Conservation (phyloP, 148 eudicot genomes). For the Cornus florida region DNA sequence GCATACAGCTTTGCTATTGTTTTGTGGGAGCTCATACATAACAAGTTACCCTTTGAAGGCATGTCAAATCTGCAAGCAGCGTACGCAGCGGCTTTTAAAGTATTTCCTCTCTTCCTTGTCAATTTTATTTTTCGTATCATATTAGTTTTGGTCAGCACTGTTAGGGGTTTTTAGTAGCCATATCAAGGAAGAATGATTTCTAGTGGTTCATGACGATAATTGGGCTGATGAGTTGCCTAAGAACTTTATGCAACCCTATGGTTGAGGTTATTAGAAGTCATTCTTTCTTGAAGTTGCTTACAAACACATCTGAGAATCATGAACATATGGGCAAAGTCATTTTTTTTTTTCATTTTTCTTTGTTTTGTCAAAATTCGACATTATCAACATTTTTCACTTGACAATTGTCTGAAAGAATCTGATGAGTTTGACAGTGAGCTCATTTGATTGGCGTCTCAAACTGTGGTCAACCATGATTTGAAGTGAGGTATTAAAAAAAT, state of each 20-base stretch:
- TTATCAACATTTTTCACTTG: not conserved
- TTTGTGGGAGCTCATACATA: conserved; percentile 92
- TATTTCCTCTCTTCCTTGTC: conserved; percentile 20
- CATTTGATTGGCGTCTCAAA: too few relatives aligned
- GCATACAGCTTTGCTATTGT: conserved; percentile 97
- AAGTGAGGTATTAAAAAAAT: not conserved
- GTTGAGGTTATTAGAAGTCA: conserved; percentile 1
- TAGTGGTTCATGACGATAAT: not conserved
- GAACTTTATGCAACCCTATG: not conserved
- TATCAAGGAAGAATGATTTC: not conserved
- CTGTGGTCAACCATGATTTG: not conserved
- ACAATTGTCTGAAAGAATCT: not conserved
- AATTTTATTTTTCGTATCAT: not conserved
- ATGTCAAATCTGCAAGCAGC: conserved; percentile 99
- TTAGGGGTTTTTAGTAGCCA: conserved; percentile 4
- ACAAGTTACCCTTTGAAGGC: conserved; percentile 93
- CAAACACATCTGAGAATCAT: not conserved
- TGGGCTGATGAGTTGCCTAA: not conserved
- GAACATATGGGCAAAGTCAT: not conserved
- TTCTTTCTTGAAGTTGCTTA: not conserved
- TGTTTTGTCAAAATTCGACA: not conserved
- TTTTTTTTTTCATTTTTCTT: not conserved
- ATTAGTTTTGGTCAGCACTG: not conserved
- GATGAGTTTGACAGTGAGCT: not conserved
- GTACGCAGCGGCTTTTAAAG: conserved; percentile 97